Percentiles rank a stretch among this genome's conserved stretches.
These are phyloP conservation scores for Testicularia cyperi DNA, from an alignment of 1,284 basidiomycete genomes.

Conservation along the genomic window DNA sequence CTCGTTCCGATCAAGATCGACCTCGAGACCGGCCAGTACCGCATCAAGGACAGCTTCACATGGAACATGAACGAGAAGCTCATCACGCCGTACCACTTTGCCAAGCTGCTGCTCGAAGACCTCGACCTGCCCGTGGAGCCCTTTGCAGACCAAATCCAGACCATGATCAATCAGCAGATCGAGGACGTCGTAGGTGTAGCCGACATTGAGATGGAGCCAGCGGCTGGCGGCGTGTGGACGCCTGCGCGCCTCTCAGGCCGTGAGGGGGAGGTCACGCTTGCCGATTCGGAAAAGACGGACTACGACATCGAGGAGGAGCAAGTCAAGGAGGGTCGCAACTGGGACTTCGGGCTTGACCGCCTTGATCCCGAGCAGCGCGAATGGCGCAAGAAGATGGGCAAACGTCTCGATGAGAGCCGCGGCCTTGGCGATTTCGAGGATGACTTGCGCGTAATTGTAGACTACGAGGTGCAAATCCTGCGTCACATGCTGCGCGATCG, in stretches of 20 bases:
- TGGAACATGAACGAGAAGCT: conserved; percentile 83
- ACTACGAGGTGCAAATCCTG: conserved; percentile 93
- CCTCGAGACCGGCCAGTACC: conserved; percentile 85
- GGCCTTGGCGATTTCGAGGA: conserved; percentile 48
- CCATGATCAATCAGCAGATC: conserved; percentile 83
- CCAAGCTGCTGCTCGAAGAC: conserved; percentile 81
- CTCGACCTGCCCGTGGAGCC: conserved; percentile 72
- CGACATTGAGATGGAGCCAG: conserved; percentile 40
- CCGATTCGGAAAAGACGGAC: conserved; percentile 7
- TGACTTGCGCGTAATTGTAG: conserved; percentile 54
- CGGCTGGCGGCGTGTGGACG: conserved; percentile 28
- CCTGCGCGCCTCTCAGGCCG: conserved; percentile 11
- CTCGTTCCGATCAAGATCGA: conserved; percentile 91
- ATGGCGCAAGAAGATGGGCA: conserved; percentile 28
- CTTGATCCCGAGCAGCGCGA: conserved; percentile 7
- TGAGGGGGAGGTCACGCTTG: conserved; percentile 12
- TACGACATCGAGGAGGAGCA: conserved; percentile 25
- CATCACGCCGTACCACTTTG: conserved; percentile 80
- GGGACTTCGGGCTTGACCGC: conserved; percentile 29
- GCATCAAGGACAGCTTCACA: conserved; percentile 91
- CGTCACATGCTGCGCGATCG: conserved; percentile 87
- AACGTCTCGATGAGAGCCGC: conserved; percentile 15
- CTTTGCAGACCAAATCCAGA: conserved; percentile 76
- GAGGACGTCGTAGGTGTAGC: conserved; percentile 75
- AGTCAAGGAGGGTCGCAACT: conserved; percentile 19